Percentiles rank a stretch among this genome's conserved stretches.
Conservation (phyloP, 257 asterid species). For the Nicotiana benthamiana region DNA sequence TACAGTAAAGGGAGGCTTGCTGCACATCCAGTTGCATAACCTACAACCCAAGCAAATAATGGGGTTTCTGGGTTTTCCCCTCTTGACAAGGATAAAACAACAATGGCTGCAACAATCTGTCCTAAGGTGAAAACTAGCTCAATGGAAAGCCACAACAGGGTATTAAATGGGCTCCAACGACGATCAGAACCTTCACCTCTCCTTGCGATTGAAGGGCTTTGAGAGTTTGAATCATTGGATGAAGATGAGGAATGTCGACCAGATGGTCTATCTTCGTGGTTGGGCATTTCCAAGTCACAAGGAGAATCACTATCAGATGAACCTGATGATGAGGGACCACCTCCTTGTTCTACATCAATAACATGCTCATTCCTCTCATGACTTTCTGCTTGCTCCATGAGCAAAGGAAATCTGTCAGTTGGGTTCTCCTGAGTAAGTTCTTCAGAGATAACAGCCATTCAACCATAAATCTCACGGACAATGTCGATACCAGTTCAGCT, state of each 20-base stretch:
- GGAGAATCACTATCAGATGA: constrained; percentile 16
- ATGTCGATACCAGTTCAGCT: not conserved
- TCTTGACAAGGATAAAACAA: constrained; percentile 30
- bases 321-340: constrained; percentile 26
- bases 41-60: constrained; percentile 41
- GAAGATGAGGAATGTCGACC: constrained; percentile 11
- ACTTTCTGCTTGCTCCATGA: constrained; percentile 30
- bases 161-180: constrained; percentile 38
- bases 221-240: constrained; percentile 14
- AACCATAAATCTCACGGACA: constrained; percentile 4
- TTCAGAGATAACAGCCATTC: constrained; percentile 32
- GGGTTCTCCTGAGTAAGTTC: constrained; percentile 19
- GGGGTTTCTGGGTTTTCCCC: constrained; percentile 39
- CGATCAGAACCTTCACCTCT: constrained; percentile 31
- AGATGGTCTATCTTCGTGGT: constrained; percentile 17
- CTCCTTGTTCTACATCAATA: constrained; percentile 26
- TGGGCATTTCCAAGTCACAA: constrained; percentile 7
- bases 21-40: constrained; percentile 38
- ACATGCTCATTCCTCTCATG: constrained; percentile 25
- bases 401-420: constrained; percentile 37
- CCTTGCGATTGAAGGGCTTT: constrained; percentile 20
- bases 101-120: constrained; percentile 33
- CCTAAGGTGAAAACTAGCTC: constrained; percentile 33
- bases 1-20: constrained; percentile 35
- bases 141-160: constrained; percentile 27